Evolutionary conservation across 2,329 filamentous ascomycete genomes (phyloP), one percentile per base, ranked within the genome.

Genomic region (Pseudonectria buxi): DNA sequence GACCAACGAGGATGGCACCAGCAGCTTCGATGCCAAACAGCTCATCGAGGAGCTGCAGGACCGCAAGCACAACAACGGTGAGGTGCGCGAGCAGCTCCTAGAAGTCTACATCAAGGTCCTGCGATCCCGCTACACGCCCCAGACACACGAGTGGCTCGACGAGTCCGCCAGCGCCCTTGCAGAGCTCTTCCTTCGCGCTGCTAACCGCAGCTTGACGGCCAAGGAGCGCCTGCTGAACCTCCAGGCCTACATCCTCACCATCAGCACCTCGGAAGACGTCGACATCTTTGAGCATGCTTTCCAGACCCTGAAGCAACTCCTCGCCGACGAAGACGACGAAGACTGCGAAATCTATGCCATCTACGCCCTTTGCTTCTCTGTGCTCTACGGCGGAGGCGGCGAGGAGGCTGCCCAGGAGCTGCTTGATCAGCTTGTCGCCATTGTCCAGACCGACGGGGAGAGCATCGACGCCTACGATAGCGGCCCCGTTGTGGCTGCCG

Each of bases 361-460:
- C n/a, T 77, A 83, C 51, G 74, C 83, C 10, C 73, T 94, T 35
- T 75, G 78, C 25, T 72, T 83, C n/a, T 77, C 78, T 15, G 76
- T 82, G 2, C 77, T 86, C 47, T 90, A 86, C 48, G 84, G 83
- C 12, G 86, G 86, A 2, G 84, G 83, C 1, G 74, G 76, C 5
- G 71, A 77, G 22, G 76, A 81, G 24, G 81, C 79, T 14, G 76
- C 80, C 0, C 67, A 82, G 27, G 81, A 88, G 24, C 67, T 85
- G 30, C 82, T 94, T 69, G 76, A 81, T 3, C 86, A 82, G 45
- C 65, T 90, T 18, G 63, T 90, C 10, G 83, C 88, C 39, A 86
- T 94, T 32, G 68, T 88, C 13, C 80, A 86, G 41, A 86, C 81
- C 7, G 87, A 95, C 47, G 88, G 88, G 3, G 71, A 82, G 26